A percentile compares a stretch with the other conserved stretches of the same genome.
Evolutionary conservation across 352 stramenopile genomes (phyloP).

Genomic region (Phytopythium montanum): DNA sequence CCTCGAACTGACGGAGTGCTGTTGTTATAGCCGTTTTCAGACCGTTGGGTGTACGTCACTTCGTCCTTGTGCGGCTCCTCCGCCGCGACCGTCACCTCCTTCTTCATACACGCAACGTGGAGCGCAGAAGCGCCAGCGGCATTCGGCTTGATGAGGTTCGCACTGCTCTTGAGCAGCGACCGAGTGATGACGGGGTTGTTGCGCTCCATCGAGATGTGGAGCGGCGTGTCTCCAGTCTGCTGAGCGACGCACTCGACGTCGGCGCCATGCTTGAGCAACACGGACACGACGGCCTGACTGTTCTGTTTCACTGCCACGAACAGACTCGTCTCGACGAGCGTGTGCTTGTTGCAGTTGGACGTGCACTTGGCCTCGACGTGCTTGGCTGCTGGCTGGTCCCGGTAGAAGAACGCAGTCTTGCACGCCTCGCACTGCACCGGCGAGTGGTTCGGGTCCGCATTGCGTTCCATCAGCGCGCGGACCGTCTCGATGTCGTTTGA

Average conservation of each 20-base stretch:
- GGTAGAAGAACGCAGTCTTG: slow-evolving; percentile 16
- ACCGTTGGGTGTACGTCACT: slow-evolving; percentile 39
- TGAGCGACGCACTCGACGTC: slow-evolving; percentile 39
- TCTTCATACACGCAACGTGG: slow-evolving; percentile 38
- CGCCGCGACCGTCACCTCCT: slow-evolving; percentile 38
- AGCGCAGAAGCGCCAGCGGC: slow-evolving; percentile 32
- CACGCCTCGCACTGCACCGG: slow-evolving; percentile 40
- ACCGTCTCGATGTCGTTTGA: slow-evolving; percentile 37
- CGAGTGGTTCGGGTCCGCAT: slow-evolving; percentile 51
- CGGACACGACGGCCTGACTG: slow-evolving; percentile 22
- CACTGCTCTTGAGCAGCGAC: slow-evolving; percentile 39
- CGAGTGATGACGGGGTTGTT: slow-evolving; percentile 42
- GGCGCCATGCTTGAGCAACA: slow-evolving; percentile 42
- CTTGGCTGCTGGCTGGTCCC: slow-evolving; percentile 5
- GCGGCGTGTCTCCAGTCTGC: slow-evolving; percentile 31
- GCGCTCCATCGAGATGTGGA: slow-evolving; percentile 39
- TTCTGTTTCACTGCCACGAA: slow-evolving; percentile 36
- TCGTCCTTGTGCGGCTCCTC: slow-evolving; percentile 52
- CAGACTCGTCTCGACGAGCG: slow-evolving; percentile 41
- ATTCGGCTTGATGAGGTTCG: slow-evolving; percentile 41
- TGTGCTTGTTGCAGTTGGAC: slow-evolving; percentile 26
- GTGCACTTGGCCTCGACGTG: slow-evolving; percentile 16
- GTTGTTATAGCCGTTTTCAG: neutral
- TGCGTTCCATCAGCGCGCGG: slow-evolving; percentile 25
- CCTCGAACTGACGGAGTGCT: neutral